Evolutionary conservation across 768 basidiomycete species (phyloP).

Genomic region (Amanita rubescens): DNA sequence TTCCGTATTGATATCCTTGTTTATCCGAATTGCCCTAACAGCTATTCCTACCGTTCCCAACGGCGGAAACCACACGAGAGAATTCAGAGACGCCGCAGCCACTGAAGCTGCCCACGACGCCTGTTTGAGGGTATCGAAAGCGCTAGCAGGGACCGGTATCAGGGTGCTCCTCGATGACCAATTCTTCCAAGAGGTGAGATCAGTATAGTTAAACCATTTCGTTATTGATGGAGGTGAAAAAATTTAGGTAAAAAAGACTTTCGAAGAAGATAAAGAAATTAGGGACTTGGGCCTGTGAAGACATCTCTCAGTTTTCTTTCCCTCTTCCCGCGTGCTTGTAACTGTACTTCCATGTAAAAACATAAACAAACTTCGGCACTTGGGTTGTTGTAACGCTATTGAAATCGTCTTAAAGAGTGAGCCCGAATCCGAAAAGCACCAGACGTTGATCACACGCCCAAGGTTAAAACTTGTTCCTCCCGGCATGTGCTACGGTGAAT

Average conservation of each 20-base stretch:
- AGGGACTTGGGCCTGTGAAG: slow-evolving; percentile 4
- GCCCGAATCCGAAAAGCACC: too few relatives aligned
- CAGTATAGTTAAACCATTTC: neutral
- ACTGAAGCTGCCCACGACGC: slow-evolving; percentile 57
- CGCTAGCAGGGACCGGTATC: slow-evolving; percentile 62
- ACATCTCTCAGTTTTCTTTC: too few relatives aligned
- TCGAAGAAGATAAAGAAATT: slow-evolving; percentile 2
- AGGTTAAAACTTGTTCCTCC: too few relatives aligned
- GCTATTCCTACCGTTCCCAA: slow-evolving; percentile 68
- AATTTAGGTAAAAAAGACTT: neutral
- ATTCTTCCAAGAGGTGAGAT: slow-evolving; percentile 50
- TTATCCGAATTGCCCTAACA: slow-evolving; percentile 16
- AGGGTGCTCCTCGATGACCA: slow-evolving; percentile 60
- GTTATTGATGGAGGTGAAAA: neutral
- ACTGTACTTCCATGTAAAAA: too few relatives aligned
- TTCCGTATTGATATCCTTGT: slow-evolving; percentile 9
- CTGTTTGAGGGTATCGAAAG: slow-evolving; percentile 60
- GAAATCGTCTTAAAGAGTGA: too few relatives aligned
- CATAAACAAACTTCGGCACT: too few relatives aligned
- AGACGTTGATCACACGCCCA: too few relatives aligned
- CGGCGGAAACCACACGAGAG: slow-evolving; percentile 75
- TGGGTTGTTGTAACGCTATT: too few relatives aligned
- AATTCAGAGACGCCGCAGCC: slow-evolving; percentile 57
- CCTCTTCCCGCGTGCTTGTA: too few relatives aligned
- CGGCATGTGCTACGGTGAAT: too few relatives aligned